These are phyloP conservation scores for Venturia aucupariae DNA, from an alignment of 2,329 filamentous ascomycete species.

Conservation along the genomic window DNA sequence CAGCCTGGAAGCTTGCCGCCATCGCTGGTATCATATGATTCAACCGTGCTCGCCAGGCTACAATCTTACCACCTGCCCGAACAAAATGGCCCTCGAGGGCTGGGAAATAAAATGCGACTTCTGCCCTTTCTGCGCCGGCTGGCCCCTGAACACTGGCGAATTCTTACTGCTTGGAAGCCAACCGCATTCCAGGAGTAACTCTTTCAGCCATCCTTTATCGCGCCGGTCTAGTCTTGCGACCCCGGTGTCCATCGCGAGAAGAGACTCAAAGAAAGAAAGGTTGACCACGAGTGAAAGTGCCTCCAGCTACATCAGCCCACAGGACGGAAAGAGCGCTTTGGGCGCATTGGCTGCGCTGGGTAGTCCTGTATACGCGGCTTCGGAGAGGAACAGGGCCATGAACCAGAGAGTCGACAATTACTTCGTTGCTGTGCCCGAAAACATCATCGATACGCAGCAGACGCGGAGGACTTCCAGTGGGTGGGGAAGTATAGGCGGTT, in stretches of 20 bases:
- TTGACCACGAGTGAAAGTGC: conserved; percentile 29
- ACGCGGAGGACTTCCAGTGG: not conserved
- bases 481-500: not conserved
- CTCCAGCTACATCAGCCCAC: conserved; percentile 25
- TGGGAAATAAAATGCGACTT: conserved; percentile 40
- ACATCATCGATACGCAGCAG: not conserved
- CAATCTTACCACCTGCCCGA: conserved; percentile 39
- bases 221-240: conserved; percentile 13
- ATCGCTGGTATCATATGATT: conserved; percentile 42
- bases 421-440: conserved; percentile 8
- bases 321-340: conserved; percentile 23
- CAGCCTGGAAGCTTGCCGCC: conserved; percentile 36
- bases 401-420: conserved; percentile 14
- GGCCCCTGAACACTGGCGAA: conserved; percentile 32
- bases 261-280: conserved; percentile 29
- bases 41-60: conserved; percentile 33
- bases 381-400: conserved; percentile 10
- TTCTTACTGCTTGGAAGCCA: conserved; percentile 39
- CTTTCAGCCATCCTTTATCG: conserved; percentile 2
- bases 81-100: conserved; percentile 37
- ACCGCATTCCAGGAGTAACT: conserved; percentile 18
- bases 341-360: conserved; percentile 21
- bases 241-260: conserved; percentile 25
- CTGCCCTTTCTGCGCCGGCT: conserved; percentile 39
- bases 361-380: conserved; percentile 6